Evolutionary conservation across 2,329 filamentous ascomycete species (phyloP).

Genomic region (Aspergillus ochraceus): DNA sequence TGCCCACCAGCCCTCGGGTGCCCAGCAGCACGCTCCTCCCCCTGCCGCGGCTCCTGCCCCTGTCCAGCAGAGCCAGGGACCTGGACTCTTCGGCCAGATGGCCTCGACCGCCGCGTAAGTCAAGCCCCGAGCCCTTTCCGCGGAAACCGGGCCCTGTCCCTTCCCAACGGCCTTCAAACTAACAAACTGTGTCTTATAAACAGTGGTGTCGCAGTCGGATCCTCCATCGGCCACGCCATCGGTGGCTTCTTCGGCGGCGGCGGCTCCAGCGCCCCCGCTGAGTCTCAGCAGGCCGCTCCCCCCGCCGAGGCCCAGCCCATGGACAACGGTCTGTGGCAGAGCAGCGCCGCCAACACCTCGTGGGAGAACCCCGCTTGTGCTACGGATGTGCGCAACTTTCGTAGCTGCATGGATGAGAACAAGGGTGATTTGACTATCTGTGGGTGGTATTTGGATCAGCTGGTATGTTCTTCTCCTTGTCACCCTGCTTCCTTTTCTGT

Average conservation of each 20-base stretch:
- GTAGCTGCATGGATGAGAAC: constrained; percentile 95
- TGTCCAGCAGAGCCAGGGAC: constrained; percentile 60
- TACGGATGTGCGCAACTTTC: constrained; percentile 79
- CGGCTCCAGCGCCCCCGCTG: constrained; percentile 57
- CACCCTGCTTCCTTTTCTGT: background rate
- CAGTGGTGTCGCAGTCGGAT: constrained; percentile 95
- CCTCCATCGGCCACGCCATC: constrained; percentile 91
- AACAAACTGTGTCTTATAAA: background rate
- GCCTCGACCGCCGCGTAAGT: constrained; percentile 96
- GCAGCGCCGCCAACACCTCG: constrained; percentile 50
- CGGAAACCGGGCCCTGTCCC: too few relatives aligned
- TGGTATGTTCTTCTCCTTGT: constrained; percentile 48
- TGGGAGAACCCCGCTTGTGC: constrained; percentile 66
- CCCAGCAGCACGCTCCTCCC: constrained; percentile 53
- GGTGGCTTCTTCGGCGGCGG: constrained; percentile 82
- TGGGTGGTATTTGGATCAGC: constrained; percentile 96
- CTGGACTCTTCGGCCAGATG: constrained; percentile 94
- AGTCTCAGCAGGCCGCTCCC: constrained; percentile 46
- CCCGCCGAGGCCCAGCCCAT: constrained; percentile 56
- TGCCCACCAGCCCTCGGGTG: constrained; percentile 44
- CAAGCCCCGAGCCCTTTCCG: too few relatives aligned
- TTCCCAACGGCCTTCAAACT: too few relatives aligned
- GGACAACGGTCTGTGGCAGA: constrained; percentile 48
- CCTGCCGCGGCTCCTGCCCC: constrained; percentile 38
- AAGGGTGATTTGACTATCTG: constrained; percentile 92